Evolutionary conservation across 805 yeast genomes (phyloP).

Genomic region (Candida odintsovae): DNA sequence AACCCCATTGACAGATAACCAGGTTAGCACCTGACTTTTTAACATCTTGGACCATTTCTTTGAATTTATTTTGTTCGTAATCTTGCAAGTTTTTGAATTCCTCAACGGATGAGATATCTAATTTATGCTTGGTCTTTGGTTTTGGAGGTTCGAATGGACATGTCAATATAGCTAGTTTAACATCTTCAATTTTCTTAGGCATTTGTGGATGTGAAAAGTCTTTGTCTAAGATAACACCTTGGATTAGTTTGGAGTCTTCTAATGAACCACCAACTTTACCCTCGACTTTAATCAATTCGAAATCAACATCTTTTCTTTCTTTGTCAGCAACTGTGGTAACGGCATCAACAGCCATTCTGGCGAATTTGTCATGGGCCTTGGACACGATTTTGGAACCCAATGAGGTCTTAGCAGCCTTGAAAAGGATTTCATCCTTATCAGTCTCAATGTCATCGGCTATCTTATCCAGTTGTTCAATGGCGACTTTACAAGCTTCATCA

Average conservation of each 20-base stretch:
- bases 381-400: slow-evolving; percentile 94
- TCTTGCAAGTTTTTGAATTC: slow-evolving; percentile 87
- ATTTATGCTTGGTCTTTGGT: slow-evolving; percentile 97
- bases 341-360: slow-evolving; percentile 96
- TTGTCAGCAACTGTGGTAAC: slow-evolving; percentile 89
- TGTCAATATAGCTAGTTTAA: slow-evolving; percentile 88
- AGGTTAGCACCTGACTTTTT: slow-evolving; percentile 91
- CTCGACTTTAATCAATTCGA: slow-evolving; percentile 91
- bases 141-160: slow-evolving; percentile 99
- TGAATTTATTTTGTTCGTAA: slow-evolving; percentile 87
- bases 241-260: slow-evolving; percentile 76
- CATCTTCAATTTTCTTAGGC: slow-evolving; percentile 77
- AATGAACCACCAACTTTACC: slow-evolving; percentile 94
- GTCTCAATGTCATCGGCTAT: slow-evolving; percentile 61
- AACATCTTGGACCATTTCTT: slow-evolving; percentile 82
- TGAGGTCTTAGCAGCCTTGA: slow-evolving; percentile 91
- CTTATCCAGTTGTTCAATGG: slow-evolving; percentile 67
- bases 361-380: slow-evolving; percentile 88
- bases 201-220: slow-evolving; percentile 98
- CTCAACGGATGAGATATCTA: slow-evolving; percentile 88
- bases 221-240: slow-evolving; percentile 91
- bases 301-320: slow-evolving; percentile 91
- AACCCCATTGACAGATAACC: slow-evolving; percentile 99
- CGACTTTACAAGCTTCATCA: slow-evolving; percentile 93
- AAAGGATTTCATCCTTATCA: slow-evolving; percentile 41